Percentiles rank a stretch among this genome's conserved stretches.
Conservation (phyloP, 331 rosid genomes). For the Malus hybrid region DNA sequence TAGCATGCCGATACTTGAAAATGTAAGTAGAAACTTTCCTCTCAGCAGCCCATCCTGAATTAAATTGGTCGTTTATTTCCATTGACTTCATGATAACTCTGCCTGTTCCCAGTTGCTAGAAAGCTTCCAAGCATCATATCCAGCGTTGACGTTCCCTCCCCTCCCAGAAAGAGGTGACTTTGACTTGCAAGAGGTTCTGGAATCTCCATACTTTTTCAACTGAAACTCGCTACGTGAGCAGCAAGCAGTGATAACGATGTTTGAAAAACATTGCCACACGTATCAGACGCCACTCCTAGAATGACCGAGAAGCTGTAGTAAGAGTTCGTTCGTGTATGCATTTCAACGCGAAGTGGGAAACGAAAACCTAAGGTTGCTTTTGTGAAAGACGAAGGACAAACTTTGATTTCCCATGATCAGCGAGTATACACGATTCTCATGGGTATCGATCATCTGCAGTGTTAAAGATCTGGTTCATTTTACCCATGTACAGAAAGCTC, state of each 20-base stretch:
- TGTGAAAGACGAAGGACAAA: conserved; percentile 11
- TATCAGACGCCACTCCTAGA: neutral
- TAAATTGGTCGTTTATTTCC: neutral
- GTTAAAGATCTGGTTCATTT: conserved; percentile 3
- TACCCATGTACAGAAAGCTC: conserved; percentile 2
- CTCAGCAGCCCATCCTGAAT: neutral
- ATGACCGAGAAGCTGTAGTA: neutral
- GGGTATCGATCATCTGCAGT: conserved; percentile 9
- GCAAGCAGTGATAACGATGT: neutral
- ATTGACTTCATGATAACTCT: conserved; percentile 7
- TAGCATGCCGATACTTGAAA: conserved; percentile 73
- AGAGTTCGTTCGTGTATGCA: conserved; percentile 13
- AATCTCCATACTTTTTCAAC: conserved; percentile 84
- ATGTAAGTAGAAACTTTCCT: conserved; percentile 35
- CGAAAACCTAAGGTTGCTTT: conserved; percentile 13
- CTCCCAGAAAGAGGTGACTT: conserved; percentile 72
- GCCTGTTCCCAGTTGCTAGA: conserved; percentile 52
- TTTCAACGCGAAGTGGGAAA: conserved; percentile 9
- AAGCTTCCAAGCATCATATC: conserved; percentile 61
- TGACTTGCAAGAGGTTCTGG: conserved; percentile 59
- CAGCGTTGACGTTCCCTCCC: conserved; percentile 55
- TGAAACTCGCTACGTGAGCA: conserved; percentile 29
- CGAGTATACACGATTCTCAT: neutral
- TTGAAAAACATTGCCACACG: neutral
- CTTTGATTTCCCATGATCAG: conserved; percentile 4